Evolutionary conservation across 768 basidiomycete genomes (phyloP), one percentile per base, ranked within the genome.

Genomic region (Mycena olivaceomarginata): DNA sequence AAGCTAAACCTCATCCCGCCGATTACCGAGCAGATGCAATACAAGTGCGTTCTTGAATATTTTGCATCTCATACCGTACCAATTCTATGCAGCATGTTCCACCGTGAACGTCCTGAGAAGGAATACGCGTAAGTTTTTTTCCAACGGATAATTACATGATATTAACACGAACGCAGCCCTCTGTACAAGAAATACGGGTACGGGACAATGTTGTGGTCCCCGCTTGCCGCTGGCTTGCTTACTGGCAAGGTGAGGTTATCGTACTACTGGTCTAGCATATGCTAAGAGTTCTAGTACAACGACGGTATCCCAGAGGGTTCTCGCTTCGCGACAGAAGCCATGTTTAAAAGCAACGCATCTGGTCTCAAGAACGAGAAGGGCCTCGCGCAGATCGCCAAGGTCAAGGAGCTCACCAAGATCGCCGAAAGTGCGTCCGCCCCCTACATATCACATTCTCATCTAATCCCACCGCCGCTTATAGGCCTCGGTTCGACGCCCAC

Each of bases 81-180:
- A 60, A n/a, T 0, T 59, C 40, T 25, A 8, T 53, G 67, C 83
- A 94, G 92, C 81, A 92, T 96, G 91, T 91, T 97, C 84, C 91
- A 93, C 83, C 92, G 95, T 25, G 94, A 96, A 77, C 90, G 93
- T n/a, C 93, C 95, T 18, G 96, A 97, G 87, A 91, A 91, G 81
- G 95, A 96, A 87, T 96, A 95, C 85, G 88, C 85, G 91, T 93
- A 80, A 76, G 89, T 83, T 20, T 10, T n/a, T 40, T 53, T 53
- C 18, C 18, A 9, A 31, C 22, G 66, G n/a, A 10, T 41, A 41
- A 41, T 66, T 62, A 43, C 40, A 25, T 31, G 40, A 56, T n/a
- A 48, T 40, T 16, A 18, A 20, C 25, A 68, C 20, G 0, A 37
- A 15, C 10, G 75, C 65, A 45, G 60, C 40, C 16, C 43, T 25